Percentiles rank a stretch among this genome's conserved stretches.
phyloP scores from a whole-genome alignment of 2,329 filamentous ascomycete genomes.

The Monosporascus sp. region DNA sequence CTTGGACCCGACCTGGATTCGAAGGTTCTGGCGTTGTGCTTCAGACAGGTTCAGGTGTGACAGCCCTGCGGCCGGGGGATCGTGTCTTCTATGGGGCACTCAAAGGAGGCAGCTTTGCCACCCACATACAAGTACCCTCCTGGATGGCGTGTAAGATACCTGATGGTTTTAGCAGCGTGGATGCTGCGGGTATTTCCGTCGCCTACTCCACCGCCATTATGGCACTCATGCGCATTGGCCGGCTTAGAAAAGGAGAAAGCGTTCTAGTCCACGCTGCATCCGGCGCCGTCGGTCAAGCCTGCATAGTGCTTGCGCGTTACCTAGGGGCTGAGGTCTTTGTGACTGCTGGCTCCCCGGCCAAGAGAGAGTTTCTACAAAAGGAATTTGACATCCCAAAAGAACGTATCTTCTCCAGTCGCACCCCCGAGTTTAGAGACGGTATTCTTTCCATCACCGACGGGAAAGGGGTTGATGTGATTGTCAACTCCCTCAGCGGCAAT shows the following conservation, averaged over 20 bases:
- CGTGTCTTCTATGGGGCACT: conserved; percentile 6
- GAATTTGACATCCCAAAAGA: conserved; percentile 32
- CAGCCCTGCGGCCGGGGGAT: conserved; percentile 3
- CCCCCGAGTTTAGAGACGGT: conserved; percentile 25
- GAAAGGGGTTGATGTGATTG: conserved; percentile 30
- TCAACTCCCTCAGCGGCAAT: conserved; percentile 38
- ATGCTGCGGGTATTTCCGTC: conserved; percentile 35
- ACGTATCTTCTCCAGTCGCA: conserved; percentile 31
- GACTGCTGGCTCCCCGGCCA: conserved; percentile 35
- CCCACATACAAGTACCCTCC: conserved; percentile 8
- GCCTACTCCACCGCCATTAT: conserved; percentile 37
- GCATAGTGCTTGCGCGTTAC: conserved; percentile 33
- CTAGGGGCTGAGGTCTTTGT: conserved; percentile 36
- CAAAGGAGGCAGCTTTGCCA: conserved; percentile 12
- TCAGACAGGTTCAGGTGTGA: conserved; percentile 3
- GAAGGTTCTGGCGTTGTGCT: too few relatives aligned
- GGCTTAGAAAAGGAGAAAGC: conserved; percentile 31
- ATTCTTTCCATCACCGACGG: conserved; percentile 23
- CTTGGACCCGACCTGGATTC: too few relatives aligned
- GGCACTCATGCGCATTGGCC: conserved; percentile 32
- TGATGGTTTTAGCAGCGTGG: conserved; percentile 29
- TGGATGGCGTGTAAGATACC: conserved; percentile 28
- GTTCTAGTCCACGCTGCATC: conserved; percentile 36
- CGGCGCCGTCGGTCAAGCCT: conserved; percentile 35
- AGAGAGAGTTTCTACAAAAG: conserved; percentile 33